A percentile compares a stretch with the other conserved stretches of the same genome.
Conservation (phyloP, 2,329 filamentous ascomycete genomes). For the Trichoderma koningii region DNA sequence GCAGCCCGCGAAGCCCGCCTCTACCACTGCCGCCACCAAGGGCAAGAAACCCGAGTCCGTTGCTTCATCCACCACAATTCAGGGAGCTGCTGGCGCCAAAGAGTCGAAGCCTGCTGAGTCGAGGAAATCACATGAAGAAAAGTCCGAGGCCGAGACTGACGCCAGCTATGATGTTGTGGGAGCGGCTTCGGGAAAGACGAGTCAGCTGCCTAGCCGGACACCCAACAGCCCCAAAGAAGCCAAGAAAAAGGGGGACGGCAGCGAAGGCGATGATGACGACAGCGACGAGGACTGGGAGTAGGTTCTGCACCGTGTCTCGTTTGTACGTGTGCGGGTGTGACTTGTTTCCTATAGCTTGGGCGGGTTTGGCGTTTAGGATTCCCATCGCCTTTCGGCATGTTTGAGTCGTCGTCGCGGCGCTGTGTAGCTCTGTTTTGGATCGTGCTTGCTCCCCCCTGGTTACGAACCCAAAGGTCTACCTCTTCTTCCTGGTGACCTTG, state of each 20-base stretch:
- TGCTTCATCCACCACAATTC: conserved; percentile 62
- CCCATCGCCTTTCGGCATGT: conserved; percentile 29
- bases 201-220: conserved; percentile 79
- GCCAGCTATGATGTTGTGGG: conserved; percentile 94
- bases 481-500: conserved; percentile 70
- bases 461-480: conserved; percentile 42
- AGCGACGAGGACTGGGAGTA: conserved; percentile 76
- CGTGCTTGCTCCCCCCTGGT: conserved; percentile 2
- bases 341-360: conserved; percentile 32
- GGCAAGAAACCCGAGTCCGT: conserved; percentile 52
- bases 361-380: conserved; percentile 40
- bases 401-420: conserved; percentile 13
- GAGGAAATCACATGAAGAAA: conserved; percentile 81
- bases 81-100: conserved; percentile 48
- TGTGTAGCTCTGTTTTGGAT: conserved; percentile 28
- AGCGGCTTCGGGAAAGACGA: conserved; percentile 72
- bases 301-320: conserved; percentile 12
- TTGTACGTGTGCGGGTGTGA: conserved; percentile 4
- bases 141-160: conserved; percentile 89
- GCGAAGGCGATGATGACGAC: conserved; percentile 41
- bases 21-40: conserved; percentile 36
- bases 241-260: conserved; percentile 49
- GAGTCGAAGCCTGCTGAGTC: conserved; percentile 64
- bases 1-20: conserved; percentile 31
- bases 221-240: conserved; percentile 70